These are phyloP conservation scores for Phytophthora sp. DNA, from an alignment of 352 stramenopile genomes.

Conservation along the genomic window DNA sequence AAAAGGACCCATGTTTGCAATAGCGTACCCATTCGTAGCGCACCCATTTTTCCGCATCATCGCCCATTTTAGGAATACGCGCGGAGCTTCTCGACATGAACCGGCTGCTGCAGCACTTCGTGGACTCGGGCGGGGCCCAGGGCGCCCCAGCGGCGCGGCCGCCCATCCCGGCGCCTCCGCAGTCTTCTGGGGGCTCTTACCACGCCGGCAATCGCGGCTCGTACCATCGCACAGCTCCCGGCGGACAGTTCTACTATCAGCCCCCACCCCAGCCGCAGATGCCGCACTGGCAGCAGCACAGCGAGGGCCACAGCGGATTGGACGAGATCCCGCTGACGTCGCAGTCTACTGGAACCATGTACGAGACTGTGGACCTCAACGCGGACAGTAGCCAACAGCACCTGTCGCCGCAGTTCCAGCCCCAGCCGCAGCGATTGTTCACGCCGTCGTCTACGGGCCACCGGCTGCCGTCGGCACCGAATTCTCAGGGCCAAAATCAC, in stretches of 20 bases:
- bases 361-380: slow-evolving; percentile 57
- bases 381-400: slow-evolving; percentile 36
- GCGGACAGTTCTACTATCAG: slow-evolving; percentile 46
- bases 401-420: no score
- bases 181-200: slow-evolving; percentile 40
- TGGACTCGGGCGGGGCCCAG: slow-evolving; percentile 38
- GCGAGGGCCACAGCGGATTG: slow-evolving; percentile 23
- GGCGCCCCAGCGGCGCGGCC: slow-evolving; percentile 18
- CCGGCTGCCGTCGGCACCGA: no score
- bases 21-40: no score
- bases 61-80: background rate
- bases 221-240: slow-evolving; percentile 34
- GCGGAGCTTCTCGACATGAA: slow-evolving; percentile 48
- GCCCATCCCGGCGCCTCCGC: slow-evolving; percentile 32
- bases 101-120: slow-evolving; percentile 67
- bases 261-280: slow-evolving; percentile 20
- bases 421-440: slow-evolving; percentile 7
- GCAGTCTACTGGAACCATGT: slow-evolving; percentile 37
- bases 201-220: slow-evolving; percentile 31
- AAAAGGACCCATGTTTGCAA: background rate
- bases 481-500: no score
- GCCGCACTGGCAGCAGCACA: no score
- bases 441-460: no score
- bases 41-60: no score
- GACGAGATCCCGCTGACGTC: slow-evolving; percentile 44